Base-by-base conservation (phyloP, 1,139 yeast species). In the Geotrichum restrictum region DNA sequence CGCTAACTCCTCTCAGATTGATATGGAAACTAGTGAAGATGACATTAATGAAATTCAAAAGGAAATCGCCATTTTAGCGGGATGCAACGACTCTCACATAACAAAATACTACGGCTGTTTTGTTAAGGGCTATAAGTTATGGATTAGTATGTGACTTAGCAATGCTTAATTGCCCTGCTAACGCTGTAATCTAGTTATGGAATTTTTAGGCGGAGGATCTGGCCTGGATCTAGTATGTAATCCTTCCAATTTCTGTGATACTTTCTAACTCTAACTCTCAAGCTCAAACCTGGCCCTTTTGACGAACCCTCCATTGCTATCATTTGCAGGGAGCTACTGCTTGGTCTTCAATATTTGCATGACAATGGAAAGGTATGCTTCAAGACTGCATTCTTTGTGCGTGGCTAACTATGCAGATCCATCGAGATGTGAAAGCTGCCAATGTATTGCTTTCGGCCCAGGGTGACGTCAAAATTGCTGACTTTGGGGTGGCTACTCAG, bases 401-500 rank as follows among this genome's bases (percentile, higher is more conserved):
- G 29, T 24, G 29, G 29, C 22, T 16, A 36, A 16, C 36, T 18
- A n/a, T 13, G 24, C 14, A 49, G 48, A 88, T 88, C 50, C 96
- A 88, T 65, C 74, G 96, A 36, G 96, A 88, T 67, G 78, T 88
- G 58, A 88, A 88, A 67, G 88, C 94, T 0, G 96, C 94, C 37
- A 88, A 88, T 63, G 80, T 88, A 14, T 70, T 88, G 31, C 67
- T 88, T 13, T 81, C 83, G 39, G 73, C 74, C 13, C 67, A 69
- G 7, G 96, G 96, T 0, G 83, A 79, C 14, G 93, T 91, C 22
- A 93, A 93, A 64, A 76, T 93, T 53, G 97, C 97, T 1, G 99
- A 94, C 69, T 93, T 93, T 71, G 99, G 98, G 1, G 95, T 93
- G 2, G 95, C 97, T 0, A 88, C 93, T 16, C 96, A 85, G 69